Conservation (phyloP, 331 rosid genomes). For the Pyrus hybrid region DNA sequence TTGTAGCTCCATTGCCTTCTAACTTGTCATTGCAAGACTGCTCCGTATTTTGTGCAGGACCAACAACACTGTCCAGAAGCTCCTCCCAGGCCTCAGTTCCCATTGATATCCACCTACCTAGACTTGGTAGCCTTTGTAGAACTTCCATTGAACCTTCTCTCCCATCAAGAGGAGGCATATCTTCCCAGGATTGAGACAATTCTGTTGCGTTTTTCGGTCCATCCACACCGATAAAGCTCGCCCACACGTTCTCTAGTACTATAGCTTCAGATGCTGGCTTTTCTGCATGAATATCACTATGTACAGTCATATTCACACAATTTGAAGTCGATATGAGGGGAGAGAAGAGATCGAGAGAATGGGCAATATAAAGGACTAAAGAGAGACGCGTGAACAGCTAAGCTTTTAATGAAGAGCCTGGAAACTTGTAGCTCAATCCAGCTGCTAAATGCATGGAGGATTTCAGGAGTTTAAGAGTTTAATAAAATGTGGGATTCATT, state of each 20-base stretch:
- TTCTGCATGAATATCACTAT: background rate
- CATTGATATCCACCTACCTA: slow-evolving; percentile 93
- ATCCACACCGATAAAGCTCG: slow-evolving; percentile 42
- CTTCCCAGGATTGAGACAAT: slow-evolving; percentile 45
- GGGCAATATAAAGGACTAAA: slow-evolving; percentile 4
- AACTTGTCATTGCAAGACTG: slow-evolving; percentile 2
- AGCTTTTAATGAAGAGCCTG: background rate
- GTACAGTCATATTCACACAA: slow-evolving; percentile 32
- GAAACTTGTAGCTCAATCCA: slow-evolving; percentile 42
- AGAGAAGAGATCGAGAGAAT: slow-evolving; percentile 2
- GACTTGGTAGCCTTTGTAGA: slow-evolving; percentile 71
- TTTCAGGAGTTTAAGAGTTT: slow-evolving; percentile 23
- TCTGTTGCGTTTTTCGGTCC: slow-evolving; percentile 16
- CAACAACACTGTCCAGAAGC: slow-evolving; percentile 30
- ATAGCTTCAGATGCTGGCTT: slow-evolving; percentile 38
- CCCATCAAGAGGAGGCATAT: slow-evolving; percentile 43
- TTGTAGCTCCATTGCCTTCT: slow-evolving; percentile 6
- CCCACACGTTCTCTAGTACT: slow-evolving; percentile 77
- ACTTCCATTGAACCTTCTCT: slow-evolving; percentile 48
- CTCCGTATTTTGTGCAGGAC: slow-evolving; percentile 5
- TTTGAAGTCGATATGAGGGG: background rate
- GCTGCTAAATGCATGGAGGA: slow-evolving; percentile 40
- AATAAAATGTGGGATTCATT: slow-evolving; percentile 10
- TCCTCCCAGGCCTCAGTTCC: slow-evolving; percentile 88
- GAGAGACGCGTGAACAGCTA: slow-evolving; percentile 41